Base-by-base conservation (phyloP, 139 green algal genomes). In the Micractinium conductrix region DNA sequence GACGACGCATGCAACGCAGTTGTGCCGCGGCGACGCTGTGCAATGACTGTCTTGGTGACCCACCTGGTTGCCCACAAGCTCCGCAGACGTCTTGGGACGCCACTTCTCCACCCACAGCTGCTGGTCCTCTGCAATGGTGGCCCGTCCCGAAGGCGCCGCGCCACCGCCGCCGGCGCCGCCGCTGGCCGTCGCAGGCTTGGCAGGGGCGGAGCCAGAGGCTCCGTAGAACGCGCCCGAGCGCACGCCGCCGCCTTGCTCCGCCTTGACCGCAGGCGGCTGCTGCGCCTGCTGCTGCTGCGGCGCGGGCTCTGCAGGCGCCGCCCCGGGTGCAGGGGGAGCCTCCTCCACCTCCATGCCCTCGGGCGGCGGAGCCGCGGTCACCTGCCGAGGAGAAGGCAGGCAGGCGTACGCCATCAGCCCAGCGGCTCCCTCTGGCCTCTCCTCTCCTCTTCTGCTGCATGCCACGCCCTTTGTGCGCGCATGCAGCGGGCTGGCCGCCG, bases 31-130 rank as follows among this genome's bases (percentile, higher is more conserved):
- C n/a, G n/a, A n/a, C n/a, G n/a, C n/a, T n/a, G n/a, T n/a, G n/a
- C n/a, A n/a, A n/a, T n/a, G n/a, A n/a, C n/a, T n/a, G n/a, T n/a
- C n/a, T n/a, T n/a, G n/a, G n/a, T n/a, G 53, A 4, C 76, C 58
- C 58, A 55, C 86, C n/a, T 78, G 43, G 86, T 99, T 99, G 58
- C 95, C 97, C 22, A 99, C 93, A 22, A 99, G 90, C 79, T 99
- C 96, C 2, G n/a, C 38, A 0, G 87, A 87, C 28, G 58, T 88
- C 38, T 87, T 84, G 4, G 97, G 97, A 86, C 94, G 94, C 91
- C 96, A 96, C 89, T 98, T 98, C 87, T 98, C 94, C 37, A 98
- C 95, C 96, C 96, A 99, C 78, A 99, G 91, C 85, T 95, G 81
- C 42, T 50, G 42, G 55, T 40, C 78, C 42, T 44, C 65, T 22